These are phyloP conservation scores for Isoetes engelmannii DNA, from an alignment of 83 land plant species.

Conservation along the genomic window DNA sequence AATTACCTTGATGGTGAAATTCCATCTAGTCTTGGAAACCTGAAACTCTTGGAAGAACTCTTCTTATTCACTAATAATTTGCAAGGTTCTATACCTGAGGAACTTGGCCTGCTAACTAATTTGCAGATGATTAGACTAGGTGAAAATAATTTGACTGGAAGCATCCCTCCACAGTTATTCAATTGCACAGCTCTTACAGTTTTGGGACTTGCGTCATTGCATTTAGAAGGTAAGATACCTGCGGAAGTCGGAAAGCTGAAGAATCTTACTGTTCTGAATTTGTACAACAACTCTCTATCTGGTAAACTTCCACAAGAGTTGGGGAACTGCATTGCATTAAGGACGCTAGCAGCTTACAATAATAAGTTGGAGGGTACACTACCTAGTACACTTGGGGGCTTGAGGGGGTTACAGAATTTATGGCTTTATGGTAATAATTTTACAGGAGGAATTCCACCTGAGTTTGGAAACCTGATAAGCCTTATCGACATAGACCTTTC, in stretches of 20 bases:
- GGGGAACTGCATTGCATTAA: not conserved
- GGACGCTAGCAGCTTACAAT: not conserved
- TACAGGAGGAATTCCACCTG: constrained; percentile 3
- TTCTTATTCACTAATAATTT: not conserved
- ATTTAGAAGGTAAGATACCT: not conserved
- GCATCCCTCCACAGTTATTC: not conserved
- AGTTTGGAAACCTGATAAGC: not conserved
- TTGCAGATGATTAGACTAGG: not conserved
- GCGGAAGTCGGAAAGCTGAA: not conserved
- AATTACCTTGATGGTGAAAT: constrained; percentile 46
- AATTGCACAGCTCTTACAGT: not conserved
- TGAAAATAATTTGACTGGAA: not conserved
- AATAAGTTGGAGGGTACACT: not conserved
- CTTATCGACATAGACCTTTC: not conserved
- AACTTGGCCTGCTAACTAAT: not conserved
- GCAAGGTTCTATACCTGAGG: not conserved
- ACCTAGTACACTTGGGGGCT: not conserved
- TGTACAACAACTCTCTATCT: not conserved
- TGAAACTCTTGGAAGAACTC: not conserved
- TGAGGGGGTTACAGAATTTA: not conserved
- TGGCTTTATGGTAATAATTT: not conserved
- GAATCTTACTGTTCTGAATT: not conserved
- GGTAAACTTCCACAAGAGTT: not conserved
- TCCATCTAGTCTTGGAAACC: not conserved
- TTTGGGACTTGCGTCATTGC: not conserved